A percentile compares a stretch with the other conserved stretches of the same genome.
Evolutionary conservation across 176 grass and related monocot genomes (phyloP).

Genomic region (Carex myosuroides): DNA sequence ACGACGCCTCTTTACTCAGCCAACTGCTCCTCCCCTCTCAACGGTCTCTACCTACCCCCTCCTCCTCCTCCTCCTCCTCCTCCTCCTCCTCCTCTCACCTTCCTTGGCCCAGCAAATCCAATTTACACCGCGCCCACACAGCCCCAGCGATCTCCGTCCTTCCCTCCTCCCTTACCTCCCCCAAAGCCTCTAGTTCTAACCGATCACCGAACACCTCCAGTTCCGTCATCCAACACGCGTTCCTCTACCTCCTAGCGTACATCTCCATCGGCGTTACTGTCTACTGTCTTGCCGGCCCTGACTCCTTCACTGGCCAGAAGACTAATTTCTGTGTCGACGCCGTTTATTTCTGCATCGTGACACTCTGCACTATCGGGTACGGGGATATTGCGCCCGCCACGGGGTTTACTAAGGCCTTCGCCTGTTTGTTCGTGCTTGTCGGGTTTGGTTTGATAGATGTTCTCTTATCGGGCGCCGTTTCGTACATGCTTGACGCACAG

Average conservation of each 20-base stretch:
- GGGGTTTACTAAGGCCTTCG: constrained; percentile 34
- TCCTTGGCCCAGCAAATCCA: background rate
- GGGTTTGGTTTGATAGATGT: constrained; percentile 42
- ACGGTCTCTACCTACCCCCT: background rate
- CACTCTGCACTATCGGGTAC: constrained; percentile 47
- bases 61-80: background rate
- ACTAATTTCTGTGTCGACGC: constrained; percentile 34
- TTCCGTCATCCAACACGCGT: constrained; percentile 38
- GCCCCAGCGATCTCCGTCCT: constrained; percentile 9
- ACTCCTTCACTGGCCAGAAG: constrained; percentile 34
- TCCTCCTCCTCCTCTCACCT: background rate
- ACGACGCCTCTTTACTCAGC: background rate
- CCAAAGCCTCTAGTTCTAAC: background rate
- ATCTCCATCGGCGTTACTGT: constrained; percentile 33
- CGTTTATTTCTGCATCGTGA: constrained; percentile 67
- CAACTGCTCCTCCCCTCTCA: background rate
- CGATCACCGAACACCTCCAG: background rate
- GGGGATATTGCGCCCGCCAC: constrained; percentile 47
- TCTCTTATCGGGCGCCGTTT: constrained; percentile 39
- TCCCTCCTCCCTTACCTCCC: background rate
- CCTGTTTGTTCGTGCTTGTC: constrained; percentile 43
- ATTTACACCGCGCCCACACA: constrained; percentile 5
- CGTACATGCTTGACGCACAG: constrained; percentile 70
- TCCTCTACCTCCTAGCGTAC: constrained; percentile 39
- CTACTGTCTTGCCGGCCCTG: constrained; percentile 38